phyloP scores from a whole-genome alignment of 331 rosid species.

The Quercus tomentella region DNA sequence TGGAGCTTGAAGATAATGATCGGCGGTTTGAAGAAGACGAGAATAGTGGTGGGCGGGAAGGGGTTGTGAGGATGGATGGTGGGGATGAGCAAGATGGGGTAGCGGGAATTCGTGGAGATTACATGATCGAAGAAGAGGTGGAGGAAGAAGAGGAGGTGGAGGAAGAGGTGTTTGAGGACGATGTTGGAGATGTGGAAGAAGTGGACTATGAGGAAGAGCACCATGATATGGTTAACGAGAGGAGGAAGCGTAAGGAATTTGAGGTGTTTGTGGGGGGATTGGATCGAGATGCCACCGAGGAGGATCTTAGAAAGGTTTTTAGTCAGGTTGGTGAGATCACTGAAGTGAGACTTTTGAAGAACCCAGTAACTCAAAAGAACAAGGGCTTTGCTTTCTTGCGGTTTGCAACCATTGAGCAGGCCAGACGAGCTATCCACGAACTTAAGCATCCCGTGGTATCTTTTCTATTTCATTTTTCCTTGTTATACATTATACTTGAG shows the following conservation, averaged over 20 bases:
- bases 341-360: constrained; percentile 3
- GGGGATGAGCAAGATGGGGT: background rate
- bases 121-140: background rate
- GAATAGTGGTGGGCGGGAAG: background rate
- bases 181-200: background rate
- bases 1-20: background rate
- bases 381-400: constrained; percentile 6
- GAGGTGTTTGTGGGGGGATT: constrained; percentile 3
- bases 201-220: background rate
- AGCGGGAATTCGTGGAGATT: background rate
- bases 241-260: background rate
- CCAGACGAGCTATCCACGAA: constrained; percentile 1
- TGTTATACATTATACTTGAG: background rate
- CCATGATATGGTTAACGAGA: constrained; percentile 1
- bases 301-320: constrained; percentile 1
- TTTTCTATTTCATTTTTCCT: background rate
- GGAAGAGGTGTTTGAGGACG: background rate
- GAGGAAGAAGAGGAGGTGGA: background rate
- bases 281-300: background rate
- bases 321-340: background rate
- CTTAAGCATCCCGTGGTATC: background rate
- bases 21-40: background rate
- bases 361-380: background rate
- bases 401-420: constrained; percentile 1
- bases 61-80: background rate